Conservation (phyloP, 257 asterid genomes). For the Catharanthus roseus region DNA sequence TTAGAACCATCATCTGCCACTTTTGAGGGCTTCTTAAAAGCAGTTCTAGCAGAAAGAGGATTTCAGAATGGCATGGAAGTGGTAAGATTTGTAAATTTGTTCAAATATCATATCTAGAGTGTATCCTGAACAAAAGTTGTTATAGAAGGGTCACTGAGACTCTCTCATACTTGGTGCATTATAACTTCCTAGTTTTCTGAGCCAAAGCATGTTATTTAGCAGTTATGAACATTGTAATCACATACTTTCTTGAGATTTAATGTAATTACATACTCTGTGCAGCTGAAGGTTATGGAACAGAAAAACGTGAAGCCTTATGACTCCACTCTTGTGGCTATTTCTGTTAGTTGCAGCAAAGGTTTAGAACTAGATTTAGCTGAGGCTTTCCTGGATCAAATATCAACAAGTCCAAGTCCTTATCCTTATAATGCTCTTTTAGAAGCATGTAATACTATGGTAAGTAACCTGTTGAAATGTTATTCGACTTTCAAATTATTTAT, state of each 20-base stretch:
- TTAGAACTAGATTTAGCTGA: constrained; percentile 74
- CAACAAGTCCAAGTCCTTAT: constrained; percentile 29
- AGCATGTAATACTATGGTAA: constrained; percentile 82
- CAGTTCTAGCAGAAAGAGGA: constrained; percentile 48
- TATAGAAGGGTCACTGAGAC: background rate
- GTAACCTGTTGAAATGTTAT: constrained; percentile 17
- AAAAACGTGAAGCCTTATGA: constrained; percentile 62
- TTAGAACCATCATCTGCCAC: constrained; percentile 56
- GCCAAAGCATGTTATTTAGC: background rate
- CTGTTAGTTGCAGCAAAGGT: constrained; percentile 70
- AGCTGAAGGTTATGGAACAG: constrained; percentile 70
- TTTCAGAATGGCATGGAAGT: constrained; percentile 57
- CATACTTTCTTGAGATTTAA: background rate
- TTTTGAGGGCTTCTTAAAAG: constrained; percentile 62
- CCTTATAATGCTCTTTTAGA: constrained; percentile 64
- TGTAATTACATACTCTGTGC: constrained; percentile 31
- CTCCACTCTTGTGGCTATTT: constrained; percentile 66
- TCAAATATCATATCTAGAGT: background rate
- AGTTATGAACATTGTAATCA: background rate
- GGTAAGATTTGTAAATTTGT: constrained; percentile 38
- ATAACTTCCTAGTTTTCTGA: background rate
- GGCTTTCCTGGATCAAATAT: constrained; percentile 49
- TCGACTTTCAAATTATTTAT: background rate
- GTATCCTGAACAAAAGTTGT: background rate
- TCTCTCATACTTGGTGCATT: background rate